Conservation (phyloP, 2,329 filamentous ascomycete species). For the Penicillium sp. region DNA sequence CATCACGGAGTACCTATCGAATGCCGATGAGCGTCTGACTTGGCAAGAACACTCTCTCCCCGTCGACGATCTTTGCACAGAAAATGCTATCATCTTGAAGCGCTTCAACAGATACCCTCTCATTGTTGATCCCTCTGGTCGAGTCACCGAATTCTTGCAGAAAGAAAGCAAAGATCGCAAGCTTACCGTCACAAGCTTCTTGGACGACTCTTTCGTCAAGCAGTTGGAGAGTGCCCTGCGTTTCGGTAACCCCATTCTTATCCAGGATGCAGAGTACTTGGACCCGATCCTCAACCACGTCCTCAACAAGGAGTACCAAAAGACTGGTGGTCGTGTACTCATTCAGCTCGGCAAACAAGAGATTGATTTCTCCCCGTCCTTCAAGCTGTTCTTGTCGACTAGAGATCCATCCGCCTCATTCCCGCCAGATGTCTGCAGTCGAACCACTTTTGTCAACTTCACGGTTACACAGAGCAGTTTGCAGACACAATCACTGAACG, state of each 20-base stretch:
- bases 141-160: constrained; percentile 91
- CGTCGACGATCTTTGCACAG: constrained; percentile 95
- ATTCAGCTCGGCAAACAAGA: constrained; percentile 98
- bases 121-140: constrained; percentile 95
- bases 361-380: constrained; percentile 96
- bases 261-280: constrained; percentile 95
- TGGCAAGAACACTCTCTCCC: constrained; percentile 95
- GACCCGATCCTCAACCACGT: constrained; percentile 98
- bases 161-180: constrained; percentile 92
- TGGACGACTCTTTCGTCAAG: constrained; percentile 97
- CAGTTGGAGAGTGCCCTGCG: constrained; percentile 94
- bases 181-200: constrained; percentile 93
- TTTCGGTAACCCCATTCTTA: constrained; percentile 97
- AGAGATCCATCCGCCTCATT: constrained; percentile 95
- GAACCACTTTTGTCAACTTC: constrained; percentile 99
- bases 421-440: constrained; percentile 93
- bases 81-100: constrained; percentile 96
- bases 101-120: constrained; percentile 97
- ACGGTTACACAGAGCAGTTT: constrained; percentile 98
- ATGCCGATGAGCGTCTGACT: constrained; percentile 86
- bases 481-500: constrained; percentile 95
- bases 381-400: constrained; percentile 93
- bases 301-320: constrained; percentile 99
- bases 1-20: constrained; percentile 93
- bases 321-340: constrained; percentile 93